phyloP scores from a whole-genome alignment of 169 alveolate genomes.

The Plasmodium knowlesi region DNA sequence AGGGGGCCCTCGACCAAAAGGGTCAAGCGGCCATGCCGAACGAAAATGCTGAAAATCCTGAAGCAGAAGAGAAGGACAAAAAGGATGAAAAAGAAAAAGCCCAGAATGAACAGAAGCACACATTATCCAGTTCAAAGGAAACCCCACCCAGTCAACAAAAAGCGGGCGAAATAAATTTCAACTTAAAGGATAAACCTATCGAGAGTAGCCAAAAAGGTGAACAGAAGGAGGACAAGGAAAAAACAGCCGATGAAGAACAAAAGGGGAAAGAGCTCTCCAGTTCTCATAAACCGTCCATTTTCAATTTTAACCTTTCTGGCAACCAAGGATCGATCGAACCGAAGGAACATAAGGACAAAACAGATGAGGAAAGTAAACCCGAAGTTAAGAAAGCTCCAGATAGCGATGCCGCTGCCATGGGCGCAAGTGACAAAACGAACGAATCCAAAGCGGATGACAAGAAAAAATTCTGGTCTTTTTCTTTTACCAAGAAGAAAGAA shows the following conservation, averaged over 20 bases:
- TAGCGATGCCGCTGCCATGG: neutral
- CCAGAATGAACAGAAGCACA: neutral
- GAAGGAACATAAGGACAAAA: neutral
- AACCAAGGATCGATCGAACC: neutral
- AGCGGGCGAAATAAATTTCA: neutral
- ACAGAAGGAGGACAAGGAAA: neutral
- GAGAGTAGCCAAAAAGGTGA: neutral
- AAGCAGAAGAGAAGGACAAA: neutral
- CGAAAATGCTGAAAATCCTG: neutral
- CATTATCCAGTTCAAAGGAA: constrained; percentile 2
- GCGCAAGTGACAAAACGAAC: constrained; percentile 1
- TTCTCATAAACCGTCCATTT: constrained; percentile 10
- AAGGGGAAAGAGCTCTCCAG: constrained; percentile 25
- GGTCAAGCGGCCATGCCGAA: neutral
- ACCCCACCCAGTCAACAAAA: neutral
- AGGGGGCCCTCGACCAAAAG: neutral
- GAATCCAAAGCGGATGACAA: constrained; percentile 8
- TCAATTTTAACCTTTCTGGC: constrained; percentile 26
- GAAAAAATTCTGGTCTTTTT: constrained; percentile 41
- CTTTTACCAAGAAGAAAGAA: constrained; percentile 51
- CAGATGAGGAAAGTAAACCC: neutral
- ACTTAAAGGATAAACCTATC: neutral
- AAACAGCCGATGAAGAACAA: constrained; percentile 5
- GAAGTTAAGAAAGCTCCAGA: neutral
- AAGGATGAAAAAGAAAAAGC: neutral